Evolutionary conservation across 169 alveolate species (phyloP).

Genomic region (Cyclospora cayetanensis): DNA sequence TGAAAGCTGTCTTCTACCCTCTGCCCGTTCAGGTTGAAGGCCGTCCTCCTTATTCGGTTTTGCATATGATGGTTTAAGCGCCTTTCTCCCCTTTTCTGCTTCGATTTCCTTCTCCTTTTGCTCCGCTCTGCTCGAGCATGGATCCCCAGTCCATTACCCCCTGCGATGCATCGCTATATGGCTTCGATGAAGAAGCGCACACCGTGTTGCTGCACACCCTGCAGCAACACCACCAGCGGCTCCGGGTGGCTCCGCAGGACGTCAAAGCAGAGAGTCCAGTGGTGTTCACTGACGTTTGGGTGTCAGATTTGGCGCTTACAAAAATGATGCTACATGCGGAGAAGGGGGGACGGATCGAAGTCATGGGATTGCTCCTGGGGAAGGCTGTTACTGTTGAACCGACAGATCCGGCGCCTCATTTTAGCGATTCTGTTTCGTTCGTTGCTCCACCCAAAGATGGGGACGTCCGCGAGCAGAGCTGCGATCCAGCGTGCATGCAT

Average conservation of each 20-base stretch:
- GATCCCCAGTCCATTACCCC: not conserved
- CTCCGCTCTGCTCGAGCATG: too few species aligned
- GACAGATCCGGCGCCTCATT: not conserved
- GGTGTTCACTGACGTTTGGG: slow-evolving; percentile 75
- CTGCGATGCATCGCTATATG: not conserved
- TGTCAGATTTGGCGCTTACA: slow-evolving; percentile 86
- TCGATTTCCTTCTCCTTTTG: too few species aligned
- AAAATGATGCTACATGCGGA: slow-evolving; percentile 92
- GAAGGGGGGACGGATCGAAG: slow-evolving; percentile 88
- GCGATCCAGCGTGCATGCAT: too few species aligned
- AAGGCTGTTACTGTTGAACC: slow-evolving; percentile 74
- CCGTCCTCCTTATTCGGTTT: too few species aligned
- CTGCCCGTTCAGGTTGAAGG: too few species aligned
- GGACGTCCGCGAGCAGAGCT: too few species aligned
- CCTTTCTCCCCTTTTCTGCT: too few species aligned
- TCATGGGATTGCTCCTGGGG: slow-evolving; percentile 95
- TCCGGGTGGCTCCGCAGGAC: slow-evolving; percentile 13
- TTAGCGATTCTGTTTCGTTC: not conserved
- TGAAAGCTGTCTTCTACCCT: too few species aligned
- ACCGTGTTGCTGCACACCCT: slow-evolving; percentile 38
- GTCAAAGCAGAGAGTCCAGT: slow-evolving; percentile 14
- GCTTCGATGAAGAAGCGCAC: slow-evolving; percentile 59
- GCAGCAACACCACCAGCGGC: slow-evolving; percentile 56
- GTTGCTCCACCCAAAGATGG: not conserved
- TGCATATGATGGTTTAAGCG: too few species aligned